A percentile compares a stretch with the other conserved stretches of the same genome.
Evolutionary conservation across 2,329 filamentous ascomycete genomes (phyloP).

Genomic region (Aspergillus udagawae): DNA sequence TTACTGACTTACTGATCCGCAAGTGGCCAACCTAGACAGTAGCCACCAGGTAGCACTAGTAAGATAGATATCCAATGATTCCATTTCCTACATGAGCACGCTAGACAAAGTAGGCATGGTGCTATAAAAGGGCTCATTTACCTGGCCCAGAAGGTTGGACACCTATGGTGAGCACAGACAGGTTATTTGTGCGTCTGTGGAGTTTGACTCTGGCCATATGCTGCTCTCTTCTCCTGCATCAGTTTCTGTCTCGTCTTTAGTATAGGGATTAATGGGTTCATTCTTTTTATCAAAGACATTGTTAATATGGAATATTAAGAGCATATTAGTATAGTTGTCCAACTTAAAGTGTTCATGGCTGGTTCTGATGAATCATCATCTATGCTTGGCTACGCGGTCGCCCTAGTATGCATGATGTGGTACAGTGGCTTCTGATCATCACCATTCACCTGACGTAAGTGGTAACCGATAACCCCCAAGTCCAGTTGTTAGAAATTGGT

Average conservation of each 20-base stretch:
- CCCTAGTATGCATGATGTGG: not conserved
- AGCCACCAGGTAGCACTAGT: not conserved
- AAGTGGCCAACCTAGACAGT: not conserved
- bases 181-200: no score
- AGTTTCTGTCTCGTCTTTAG: not conserved
- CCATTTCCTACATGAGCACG: not conserved
- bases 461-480: not conserved
- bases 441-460: not conserved
- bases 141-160: not conserved
- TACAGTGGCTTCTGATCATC: not conserved
- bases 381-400: not conserved
- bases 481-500: no score
- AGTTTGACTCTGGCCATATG: not conserved
- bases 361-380: not conserved
- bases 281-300: not conserved
- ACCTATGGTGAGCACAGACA: not conserved
- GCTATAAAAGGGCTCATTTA: not conserved
- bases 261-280: not conserved
- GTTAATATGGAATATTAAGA: not conserved
- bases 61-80: not conserved
- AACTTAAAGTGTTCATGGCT: not conserved
- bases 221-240: not conserved
- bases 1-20: not conserved
- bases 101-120: not conserved
- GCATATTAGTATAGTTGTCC: not conserved